Conservation (phyloP, 1,139 yeast species). For the Candida pseudoviswanathii region DNA sequence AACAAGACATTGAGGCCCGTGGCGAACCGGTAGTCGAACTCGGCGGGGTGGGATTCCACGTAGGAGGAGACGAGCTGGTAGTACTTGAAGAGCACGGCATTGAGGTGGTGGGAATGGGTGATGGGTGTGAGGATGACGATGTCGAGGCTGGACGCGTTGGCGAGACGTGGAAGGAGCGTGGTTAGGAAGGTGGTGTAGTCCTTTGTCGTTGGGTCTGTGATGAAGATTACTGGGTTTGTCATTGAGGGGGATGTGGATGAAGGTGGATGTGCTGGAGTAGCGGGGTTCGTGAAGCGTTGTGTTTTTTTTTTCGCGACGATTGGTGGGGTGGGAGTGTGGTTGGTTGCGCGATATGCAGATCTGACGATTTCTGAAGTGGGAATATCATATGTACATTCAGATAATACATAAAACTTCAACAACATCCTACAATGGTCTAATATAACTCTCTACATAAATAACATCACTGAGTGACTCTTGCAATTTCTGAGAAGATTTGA, state of each 20-base stretch:
- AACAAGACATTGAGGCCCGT: slow-evolving; percentile 31
- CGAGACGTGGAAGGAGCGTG: neutral
- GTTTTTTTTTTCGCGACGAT: neutral
- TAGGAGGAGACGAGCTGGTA: slow-evolving; percentile 28
- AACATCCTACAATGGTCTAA: too few species aligned
- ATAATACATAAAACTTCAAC: too few species aligned
- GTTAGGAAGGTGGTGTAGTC: slow-evolving; percentile 28
- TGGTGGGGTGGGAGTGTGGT: too few species aligned
- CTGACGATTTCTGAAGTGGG: too few species aligned
- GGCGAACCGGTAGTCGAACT: slow-evolving; percentile 28
- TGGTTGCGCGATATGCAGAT: too few species aligned
- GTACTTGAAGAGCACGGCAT: slow-evolving; percentile 27
- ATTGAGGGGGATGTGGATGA: neutral
- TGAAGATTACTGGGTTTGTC: slow-evolving; percentile 23
- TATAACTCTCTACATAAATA: neutral
- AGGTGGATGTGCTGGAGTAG: too few species aligned
- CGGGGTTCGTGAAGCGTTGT: neutral
- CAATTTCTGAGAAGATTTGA: slow-evolving; percentile 23
- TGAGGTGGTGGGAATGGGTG: slow-evolving; percentile 24
- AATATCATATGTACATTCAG: too few species aligned
- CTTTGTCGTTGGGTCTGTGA: slow-evolving; percentile 25
- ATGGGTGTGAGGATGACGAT: slow-evolving; percentile 25
- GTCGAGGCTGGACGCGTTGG: slow-evolving; percentile 19
- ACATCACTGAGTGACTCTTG: slow-evolving; percentile 7
- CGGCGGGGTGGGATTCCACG: slow-evolving; percentile 14